Conservation (phyloP, 495 filamentous ascomycete species). For the Sporormia fimetaria region DNA sequence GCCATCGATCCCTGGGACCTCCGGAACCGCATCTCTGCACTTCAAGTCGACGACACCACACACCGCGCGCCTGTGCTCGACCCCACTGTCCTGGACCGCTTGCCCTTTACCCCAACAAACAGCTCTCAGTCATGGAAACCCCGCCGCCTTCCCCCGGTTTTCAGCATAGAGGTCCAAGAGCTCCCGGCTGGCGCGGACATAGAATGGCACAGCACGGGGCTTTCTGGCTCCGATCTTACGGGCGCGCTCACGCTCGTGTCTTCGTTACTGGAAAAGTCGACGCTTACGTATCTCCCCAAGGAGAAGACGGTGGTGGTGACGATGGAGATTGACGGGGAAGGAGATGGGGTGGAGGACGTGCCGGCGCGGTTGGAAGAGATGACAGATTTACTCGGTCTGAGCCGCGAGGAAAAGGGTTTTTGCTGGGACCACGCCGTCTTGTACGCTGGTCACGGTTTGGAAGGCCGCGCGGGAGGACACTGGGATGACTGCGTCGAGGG, state of each 20-base stretch:
- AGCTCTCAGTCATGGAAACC: too few relatives aligned
- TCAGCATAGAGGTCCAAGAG: constrained; percentile 59
- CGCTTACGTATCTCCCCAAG: neutral
- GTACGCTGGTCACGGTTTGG: constrained; percentile 7
- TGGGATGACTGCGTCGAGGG: constrained; percentile 1
- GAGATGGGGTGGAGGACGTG: neutral
- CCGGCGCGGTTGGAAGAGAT: neutral
- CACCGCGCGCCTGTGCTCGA: constrained; percentile 21
- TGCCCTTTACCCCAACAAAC: constrained; percentile 4
- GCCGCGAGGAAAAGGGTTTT: too few relatives aligned
- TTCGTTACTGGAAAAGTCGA: neutral
- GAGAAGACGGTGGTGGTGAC: neutral
- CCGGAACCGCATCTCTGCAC: constrained; percentile 35
- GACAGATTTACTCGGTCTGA: too few relatives aligned
- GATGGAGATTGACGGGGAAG: neutral
- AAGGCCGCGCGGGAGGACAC: neutral
- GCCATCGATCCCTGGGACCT: constrained; percentile 64
- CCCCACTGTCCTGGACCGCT: constrained; percentile 23
- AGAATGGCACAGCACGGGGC: constrained; percentile 37
- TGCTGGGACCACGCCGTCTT: too few relatives aligned
- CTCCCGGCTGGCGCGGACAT: constrained; percentile 57
- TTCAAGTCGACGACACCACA: constrained; percentile 4
- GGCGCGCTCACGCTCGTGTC: neutral
- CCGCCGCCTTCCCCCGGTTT: constrained; percentile 52
- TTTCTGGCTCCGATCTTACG: constrained; percentile 1